Base-by-base conservation (phyloP, 2,329 filamentous ascomycete genomes). In the Seiridium cupressi region DNA sequence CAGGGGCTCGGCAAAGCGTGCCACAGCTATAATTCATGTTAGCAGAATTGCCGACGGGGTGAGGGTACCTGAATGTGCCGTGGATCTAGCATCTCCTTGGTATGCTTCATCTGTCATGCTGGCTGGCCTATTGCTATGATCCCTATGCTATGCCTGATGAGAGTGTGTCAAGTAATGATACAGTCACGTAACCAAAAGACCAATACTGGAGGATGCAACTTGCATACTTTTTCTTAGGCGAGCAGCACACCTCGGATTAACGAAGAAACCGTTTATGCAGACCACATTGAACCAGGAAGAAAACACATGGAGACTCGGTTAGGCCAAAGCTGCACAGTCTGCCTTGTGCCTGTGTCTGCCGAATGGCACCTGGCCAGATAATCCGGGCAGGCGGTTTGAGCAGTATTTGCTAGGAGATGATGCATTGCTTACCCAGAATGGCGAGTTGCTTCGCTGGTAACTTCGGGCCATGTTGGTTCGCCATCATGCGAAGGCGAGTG, bases 391-490 rank as follows among this genome's bases (percentile, higher is more conserved):
- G 18, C 18, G 38, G 38, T 13, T 53, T 13, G 32, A n/a, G 6
- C 8, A 8, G 32, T 51, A 11, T 11, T 57, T 61, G 57, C 55
- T 55, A 62, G 63, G 62, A 56, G 44, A 59, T 57, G 60, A 53
- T 47, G 35, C 61, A 65, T 35, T 36, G 70, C 84, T 80, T 82
- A 93, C 90, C 88, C 64, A 96, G 78, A 70, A 96, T 93, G 48
- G 87, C 78, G 70, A 96, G 80, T 77, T 96, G 92, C 81, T 88
- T 85, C 47, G 85, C 80, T 0, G 92, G 91, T 80, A 95, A 81
- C 79, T 87, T 90, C 34, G 86, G 83, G 64, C 73, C 74, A 59
- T 65, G 66, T 60, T 63, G 67, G 62, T 65, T 65, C 59, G 67
- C 64, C 57, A 53, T 18, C 61, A 64, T 63, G 44, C 18, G 13